Evolutionary conservation across 768 basidiomycete species (phyloP).

Genomic region (Naganishia antarctica): DNA sequence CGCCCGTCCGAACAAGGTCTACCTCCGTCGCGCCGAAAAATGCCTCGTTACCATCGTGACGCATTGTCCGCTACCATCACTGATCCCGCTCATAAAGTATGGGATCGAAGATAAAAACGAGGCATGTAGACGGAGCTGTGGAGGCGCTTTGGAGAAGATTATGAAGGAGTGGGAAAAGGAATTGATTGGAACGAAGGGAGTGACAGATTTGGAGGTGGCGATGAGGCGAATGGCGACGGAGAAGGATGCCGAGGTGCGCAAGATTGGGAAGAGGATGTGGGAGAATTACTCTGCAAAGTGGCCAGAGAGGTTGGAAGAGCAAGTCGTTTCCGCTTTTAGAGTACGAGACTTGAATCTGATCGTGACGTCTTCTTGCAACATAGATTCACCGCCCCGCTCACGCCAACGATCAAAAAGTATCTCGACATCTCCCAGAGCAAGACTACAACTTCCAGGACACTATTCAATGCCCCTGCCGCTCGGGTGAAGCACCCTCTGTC

Average conservation of each 20-base stretch:
- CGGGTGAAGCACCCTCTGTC: slow-evolving; percentile 14
- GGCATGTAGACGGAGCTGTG: slow-evolving; percentile 40
- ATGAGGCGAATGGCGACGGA: slow-evolving; percentile 50
- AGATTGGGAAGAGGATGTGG: slow-evolving; percentile 49
- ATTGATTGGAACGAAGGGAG: slow-evolving; percentile 36
- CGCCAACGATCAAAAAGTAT: slow-evolving; percentile 50
- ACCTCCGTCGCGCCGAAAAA: slow-evolving; percentile 48
- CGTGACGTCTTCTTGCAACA: not conserved
- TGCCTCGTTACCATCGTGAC: slow-evolving; percentile 47
- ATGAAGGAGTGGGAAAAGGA: slow-evolving; percentile 43
- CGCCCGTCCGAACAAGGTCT: slow-evolving; percentile 52
- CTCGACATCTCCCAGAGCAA: slow-evolving; percentile 39
- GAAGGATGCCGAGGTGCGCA: slow-evolving; percentile 49
- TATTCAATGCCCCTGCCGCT: slow-evolving; percentile 7
- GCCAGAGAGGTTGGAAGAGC: slow-evolving; percentile 48
- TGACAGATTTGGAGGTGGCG: slow-evolving; percentile 45
- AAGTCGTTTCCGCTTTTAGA: slow-evolving; percentile 27
- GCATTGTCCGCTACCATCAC: slow-evolving; percentile 40
- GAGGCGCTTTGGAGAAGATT: slow-evolving; percentile 36
- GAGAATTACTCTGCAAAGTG: slow-evolving; percentile 45
- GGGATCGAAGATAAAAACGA: slow-evolving; percentile 48
- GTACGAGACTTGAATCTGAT: not conserved
- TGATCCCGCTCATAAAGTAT: slow-evolving; percentile 45
- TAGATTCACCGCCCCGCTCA: slow-evolving; percentile 51
- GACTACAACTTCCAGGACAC: slow-evolving; percentile 1